Base-by-base conservation (phyloP, 768 basidiomycete species). In the Suillus placidus region DNA sequence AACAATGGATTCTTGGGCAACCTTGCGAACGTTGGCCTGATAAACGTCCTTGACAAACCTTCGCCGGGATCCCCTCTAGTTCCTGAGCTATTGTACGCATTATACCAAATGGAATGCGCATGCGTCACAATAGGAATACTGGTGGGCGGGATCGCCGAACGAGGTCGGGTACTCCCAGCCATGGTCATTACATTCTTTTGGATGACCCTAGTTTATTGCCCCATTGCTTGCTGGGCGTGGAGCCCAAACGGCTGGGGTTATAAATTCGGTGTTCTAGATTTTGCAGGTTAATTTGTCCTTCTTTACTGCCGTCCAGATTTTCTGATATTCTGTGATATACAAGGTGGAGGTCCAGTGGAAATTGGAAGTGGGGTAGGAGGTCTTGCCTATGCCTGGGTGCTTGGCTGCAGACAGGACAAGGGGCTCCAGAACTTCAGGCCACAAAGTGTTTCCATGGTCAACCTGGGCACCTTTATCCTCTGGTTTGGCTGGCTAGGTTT, bases 401-500 rank as follows among this genome's bases (percentile, higher is more conserved):
- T 98, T 65, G 95, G 95, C 30, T 87, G 88, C 60, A 85, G 95
- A 66, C 83, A 88, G 67, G 88, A 91, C 69, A 84, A 84, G 56
- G 89, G 92, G 70, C 76, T 92, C 10, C 74, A 87, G 66, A 91
- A 91, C 74, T 95, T 94, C 81, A 85, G 93, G 65, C 94, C 94
- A 13, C 93, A 96, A 78, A 94, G 94, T 74, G 92, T 94, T 26
- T 87, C 91, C 35, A 80, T 92, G 75, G 91, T 95, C 71, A 86
- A 85, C 69, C 84, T 95, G 64, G 94, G 94, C 68, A 95, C 92
- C 10, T 91, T 88, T 70, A 84, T 95, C 70, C 87, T 95, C 61
- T 94, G 91, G 92, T 91, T 95, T 73, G 93, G 93, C 32, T 93
- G 88, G 88, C 78, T 90, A 63, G 92, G 91, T 20, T 94, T 95